Evolutionary conservation across 2,329 filamentous ascomycete genomes (phyloP).

Genomic region (Colletotrichum phormii): DNA sequence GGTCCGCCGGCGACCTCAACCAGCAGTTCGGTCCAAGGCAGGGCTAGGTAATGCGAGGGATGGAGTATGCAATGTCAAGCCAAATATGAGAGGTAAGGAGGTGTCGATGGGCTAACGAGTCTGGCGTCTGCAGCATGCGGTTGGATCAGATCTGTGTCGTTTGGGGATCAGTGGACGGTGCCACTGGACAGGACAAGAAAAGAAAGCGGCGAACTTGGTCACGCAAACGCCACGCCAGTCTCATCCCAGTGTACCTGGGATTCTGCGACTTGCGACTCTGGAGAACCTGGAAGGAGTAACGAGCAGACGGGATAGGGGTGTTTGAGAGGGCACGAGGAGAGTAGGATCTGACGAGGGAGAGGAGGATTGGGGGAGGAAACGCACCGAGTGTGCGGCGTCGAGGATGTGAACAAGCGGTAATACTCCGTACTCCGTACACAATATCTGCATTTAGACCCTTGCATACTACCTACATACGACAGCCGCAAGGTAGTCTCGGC

Average conservation of each 20-base stretch:
- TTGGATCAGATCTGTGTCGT: neutral
- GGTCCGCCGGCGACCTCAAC: neutral
- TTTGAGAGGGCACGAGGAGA: neutral
- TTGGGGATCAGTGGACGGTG: neutral
- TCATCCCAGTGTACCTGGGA: conserved; percentile 8
- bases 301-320: neutral
- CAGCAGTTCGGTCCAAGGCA: conserved; percentile 4
- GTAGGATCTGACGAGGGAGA: neutral
- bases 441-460: conserved; percentile 23
- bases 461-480: neutral
- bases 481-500: neutral
- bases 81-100: neutral
- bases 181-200: conserved; percentile 20
- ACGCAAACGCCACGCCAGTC: conserved; percentile 34
- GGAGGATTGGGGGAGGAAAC: conserved; percentile 18
- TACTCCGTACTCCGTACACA: too few relatives aligned
- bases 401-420: conserved; percentile 4
- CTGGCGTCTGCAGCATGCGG: neutral
- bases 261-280: conserved; percentile 18
- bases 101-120: neutral
- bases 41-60: neutral
- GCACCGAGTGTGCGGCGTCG: conserved; percentile 17
- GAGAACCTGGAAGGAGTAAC: neutral
- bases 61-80: neutral
- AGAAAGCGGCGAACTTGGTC: conserved; percentile 8